Percentiles rank a stretch among this genome's conserved stretches.
phyloP scores from a whole-genome alignment of 1,139 yeast genomes.

The Diutina rugosa region DNA sequence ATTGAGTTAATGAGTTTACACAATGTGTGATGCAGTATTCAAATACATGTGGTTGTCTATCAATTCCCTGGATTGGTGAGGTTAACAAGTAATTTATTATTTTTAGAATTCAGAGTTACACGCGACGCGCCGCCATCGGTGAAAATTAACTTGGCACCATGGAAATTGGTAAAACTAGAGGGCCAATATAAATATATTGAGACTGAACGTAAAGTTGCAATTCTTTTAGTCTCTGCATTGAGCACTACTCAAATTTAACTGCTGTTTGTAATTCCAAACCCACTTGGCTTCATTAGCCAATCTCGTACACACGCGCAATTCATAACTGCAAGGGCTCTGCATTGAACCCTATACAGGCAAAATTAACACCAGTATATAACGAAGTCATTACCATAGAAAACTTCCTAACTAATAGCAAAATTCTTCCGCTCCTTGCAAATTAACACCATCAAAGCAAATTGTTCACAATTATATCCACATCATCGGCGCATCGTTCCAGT shows the following conservation, averaged over 20 bases:
- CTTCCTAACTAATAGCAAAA: not conserved
- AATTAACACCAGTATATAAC: not conserved
- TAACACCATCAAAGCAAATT: not conserved
- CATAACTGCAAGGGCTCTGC: not conserved
- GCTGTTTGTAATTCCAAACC: no score
- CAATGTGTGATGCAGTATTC: not conserved
- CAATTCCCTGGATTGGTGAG: not conserved
- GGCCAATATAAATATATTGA: not conserved
- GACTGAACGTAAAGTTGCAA: no score
- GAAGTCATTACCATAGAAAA: not conserved
- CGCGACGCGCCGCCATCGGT: not conserved
- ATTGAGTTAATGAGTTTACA: no score
- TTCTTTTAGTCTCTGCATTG: no score
- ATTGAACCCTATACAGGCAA: not conserved
- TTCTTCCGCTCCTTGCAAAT: not conserved
- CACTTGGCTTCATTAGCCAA: no score
- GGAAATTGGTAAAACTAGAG: not conserved
- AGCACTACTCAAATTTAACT: no score
- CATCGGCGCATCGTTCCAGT: not conserved
- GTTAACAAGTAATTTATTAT: not conserved
- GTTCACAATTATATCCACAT: not conserved
- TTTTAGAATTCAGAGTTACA: not conserved
- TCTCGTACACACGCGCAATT: not conserved
- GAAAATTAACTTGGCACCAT: no score
- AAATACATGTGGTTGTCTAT: no score